A percentile compares a stretch with the other conserved stretches of the same genome.
Evolutionary conservation across 352 stramenopile genomes (phyloP).

Genomic region (Globisporangium spinosum): DNA sequence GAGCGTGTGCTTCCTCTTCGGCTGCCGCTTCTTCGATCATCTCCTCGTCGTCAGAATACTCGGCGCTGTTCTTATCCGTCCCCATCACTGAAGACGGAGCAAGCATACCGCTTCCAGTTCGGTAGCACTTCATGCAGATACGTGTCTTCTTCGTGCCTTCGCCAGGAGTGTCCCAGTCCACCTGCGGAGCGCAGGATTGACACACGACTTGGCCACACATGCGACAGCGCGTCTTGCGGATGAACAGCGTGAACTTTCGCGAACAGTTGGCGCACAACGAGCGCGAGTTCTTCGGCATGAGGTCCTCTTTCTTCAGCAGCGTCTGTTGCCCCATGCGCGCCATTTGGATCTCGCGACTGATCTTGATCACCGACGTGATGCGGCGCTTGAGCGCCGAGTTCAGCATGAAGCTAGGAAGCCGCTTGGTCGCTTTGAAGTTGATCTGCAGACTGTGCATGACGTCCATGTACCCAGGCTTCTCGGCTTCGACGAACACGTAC

Average conservation of each 20-base stretch:
- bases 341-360: conserved; percentile 64
- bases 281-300: conserved; percentile 64
- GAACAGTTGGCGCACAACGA: conserved; percentile 54
- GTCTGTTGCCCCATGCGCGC: conserved; percentile 50
- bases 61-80: conserved; percentile 15
- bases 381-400: conserved; percentile 60
- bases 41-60: conserved; percentile 29
- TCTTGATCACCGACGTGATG: conserved; percentile 59
- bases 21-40: conserved; percentile 14
- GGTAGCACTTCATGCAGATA: conserved; percentile 50
- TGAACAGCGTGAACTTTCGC: conserved; percentile 67
- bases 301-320: conserved; percentile 56
- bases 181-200: conserved; percentile 57
- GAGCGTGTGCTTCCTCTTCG: conserved; percentile 17
- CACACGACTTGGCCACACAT: conserved; percentile 77
- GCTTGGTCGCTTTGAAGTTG: conserved; percentile 77
- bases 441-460: conserved; percentile 85
- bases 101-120: conserved; percentile 30
- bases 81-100: not conserved
- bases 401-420: conserved; percentile 60
- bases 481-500: conserved; percentile 76
- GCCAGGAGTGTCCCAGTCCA: conserved; percentile 36
- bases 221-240: conserved; percentile 67
- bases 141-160: conserved; percentile 42
- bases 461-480: conserved; percentile 74